phyloP scores from a whole-genome alignment of 78 protist genomes.

The Polysphondylium violaceum region DNA sequence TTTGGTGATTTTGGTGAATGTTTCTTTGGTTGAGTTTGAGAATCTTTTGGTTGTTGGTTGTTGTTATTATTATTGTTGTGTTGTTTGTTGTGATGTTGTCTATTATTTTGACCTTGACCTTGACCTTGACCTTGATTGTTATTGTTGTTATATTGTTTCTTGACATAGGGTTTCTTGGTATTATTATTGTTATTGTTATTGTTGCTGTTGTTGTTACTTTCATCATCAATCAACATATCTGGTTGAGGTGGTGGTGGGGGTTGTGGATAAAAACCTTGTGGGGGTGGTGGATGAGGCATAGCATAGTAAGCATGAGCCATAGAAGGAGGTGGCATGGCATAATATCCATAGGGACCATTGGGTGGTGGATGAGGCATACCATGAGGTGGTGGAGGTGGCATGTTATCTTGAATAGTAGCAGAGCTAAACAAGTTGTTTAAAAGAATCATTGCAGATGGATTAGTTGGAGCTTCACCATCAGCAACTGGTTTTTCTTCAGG shows the following conservation, averaged over 20 bases:
- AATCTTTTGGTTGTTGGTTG: neutral
- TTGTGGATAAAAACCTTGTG: constrained; percentile 4
- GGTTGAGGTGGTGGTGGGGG: neutral
- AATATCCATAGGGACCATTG: neutral
- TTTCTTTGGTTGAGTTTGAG: neutral
- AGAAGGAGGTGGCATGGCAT: neutral
- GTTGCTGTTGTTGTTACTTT: constrained; percentile 30
- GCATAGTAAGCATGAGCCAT: neutral
- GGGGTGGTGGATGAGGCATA: neutral
- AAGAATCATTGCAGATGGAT: neutral
- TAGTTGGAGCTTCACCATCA: neutral
- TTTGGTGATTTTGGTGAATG: neutral
- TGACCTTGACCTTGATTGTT: constrained; percentile 1
- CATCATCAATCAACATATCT: neutral
- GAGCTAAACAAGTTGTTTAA: constrained; percentile 4
- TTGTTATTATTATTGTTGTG: neutral
- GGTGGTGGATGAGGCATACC: too few species aligned
- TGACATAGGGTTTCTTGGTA: neutral
- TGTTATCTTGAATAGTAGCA: neutral
- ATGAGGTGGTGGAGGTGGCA: constrained; percentile 24
- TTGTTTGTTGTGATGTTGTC: neutral
- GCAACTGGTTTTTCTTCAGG: neutral
- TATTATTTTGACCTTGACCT: neutral
- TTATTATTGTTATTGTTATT: neutral
- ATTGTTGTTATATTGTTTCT: neutral